A percentile compares a stretch with the other conserved stretches of the same genome.
Evolutionary conservation across 2,329 filamentous ascomycete species (phyloP).

Genomic region (Aureobasidium namibiae): DNA sequence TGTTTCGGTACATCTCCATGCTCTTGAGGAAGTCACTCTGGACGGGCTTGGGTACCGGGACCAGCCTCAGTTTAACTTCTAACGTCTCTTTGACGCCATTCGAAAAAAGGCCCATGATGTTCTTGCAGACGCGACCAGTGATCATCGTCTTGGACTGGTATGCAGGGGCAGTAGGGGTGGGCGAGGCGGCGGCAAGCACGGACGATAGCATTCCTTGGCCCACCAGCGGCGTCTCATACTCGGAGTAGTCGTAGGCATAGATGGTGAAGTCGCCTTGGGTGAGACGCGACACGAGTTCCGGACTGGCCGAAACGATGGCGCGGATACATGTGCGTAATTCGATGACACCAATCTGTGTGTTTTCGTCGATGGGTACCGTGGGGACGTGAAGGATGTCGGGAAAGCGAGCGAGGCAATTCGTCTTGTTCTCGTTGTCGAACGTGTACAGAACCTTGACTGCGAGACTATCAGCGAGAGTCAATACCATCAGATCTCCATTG

Average conservation of each 20-base stretch:
- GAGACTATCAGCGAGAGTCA: conserved; percentile 7
- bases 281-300: conserved; percentile 69
- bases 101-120: conserved; percentile 73
- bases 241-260: conserved; percentile 94
- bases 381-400: conserved; percentile 72
- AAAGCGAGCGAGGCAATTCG: conserved; percentile 81
- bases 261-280: conserved; percentile 78
- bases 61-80: conserved; percentile 84
- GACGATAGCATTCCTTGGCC: conserved; percentile 93
- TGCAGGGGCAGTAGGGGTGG: conserved; percentile 45
- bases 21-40: conserved; percentile 54
- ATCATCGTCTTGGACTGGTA: conserved; percentile 63
- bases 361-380: conserved; percentile 71
- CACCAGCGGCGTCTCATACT: conserved; percentile 84
- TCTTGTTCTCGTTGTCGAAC: conserved; percentile 81
- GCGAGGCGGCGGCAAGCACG: conserved; percentile 57
- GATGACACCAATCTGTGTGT: conserved; percentile 73
- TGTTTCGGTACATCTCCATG: conserved; percentile 52
- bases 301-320: conserved; percentile 69
- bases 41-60: conserved; percentile 60
- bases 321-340: conserved; percentile 82
- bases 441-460: conserved; percentile 94
- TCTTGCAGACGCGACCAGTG: conserved; percentile 84
- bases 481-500: background rate
- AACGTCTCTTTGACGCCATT: conserved; percentile 79